Percentiles rank a stretch among this genome's conserved stretches.
phyloP scores from a whole-genome alignment of 352 stramenopile species.

The Stramenopiles sp. region DNA sequence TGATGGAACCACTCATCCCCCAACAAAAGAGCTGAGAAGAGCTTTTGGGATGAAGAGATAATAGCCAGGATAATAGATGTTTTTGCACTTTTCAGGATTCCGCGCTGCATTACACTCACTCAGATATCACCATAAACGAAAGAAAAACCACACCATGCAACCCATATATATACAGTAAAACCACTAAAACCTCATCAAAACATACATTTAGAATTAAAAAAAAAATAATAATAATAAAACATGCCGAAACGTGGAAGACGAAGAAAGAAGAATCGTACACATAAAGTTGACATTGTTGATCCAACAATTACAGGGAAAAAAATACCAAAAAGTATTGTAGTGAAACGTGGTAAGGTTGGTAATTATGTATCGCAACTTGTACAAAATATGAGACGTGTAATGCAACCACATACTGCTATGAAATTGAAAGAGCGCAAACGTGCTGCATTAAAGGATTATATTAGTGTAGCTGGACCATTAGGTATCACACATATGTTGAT shows the following conservation, averaged over 20 bases:
- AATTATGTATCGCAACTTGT: slow-evolving; percentile 54
- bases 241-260: not conserved
- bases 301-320: not conserved
- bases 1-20: no score
- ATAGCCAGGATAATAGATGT: no score
- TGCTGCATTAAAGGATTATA: not conserved
- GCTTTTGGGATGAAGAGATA: no score
- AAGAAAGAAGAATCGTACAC: not conserved
- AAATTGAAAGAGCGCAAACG: slow-evolving; percentile 63
- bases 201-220: no score
- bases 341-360: not conserved
- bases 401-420: slow-evolving; percentile 78
- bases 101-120: no score
- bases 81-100: no score
- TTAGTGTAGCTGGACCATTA: not conserved
- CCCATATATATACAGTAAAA: no score
- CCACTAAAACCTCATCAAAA: no score
- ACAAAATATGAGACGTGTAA: slow-evolving; percentile 71
- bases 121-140: no score
- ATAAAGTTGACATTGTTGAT: not conserved
- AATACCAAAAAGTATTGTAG: not conserved
- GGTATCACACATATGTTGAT: not conserved
- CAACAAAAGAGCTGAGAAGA: no score
- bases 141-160: no score
- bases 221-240: no score